Evolutionary conservation across 2,329 filamentous ascomycete species (phyloP).

Genomic region (Simplicillium aogashimaense): DNA sequence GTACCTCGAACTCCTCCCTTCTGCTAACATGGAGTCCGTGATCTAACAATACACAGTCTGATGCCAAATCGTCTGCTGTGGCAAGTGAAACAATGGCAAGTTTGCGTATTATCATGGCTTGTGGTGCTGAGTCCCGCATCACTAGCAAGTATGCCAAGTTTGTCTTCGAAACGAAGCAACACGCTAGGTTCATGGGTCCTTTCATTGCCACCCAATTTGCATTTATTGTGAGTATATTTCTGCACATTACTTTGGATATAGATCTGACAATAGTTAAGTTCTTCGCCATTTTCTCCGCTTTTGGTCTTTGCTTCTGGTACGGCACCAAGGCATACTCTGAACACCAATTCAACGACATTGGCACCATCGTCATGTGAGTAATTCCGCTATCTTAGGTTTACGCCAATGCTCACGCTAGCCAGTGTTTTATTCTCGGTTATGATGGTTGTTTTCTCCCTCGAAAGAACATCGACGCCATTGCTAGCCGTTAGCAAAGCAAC

Average conservation of each 20-base stretch:
- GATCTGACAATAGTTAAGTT: slow-evolving; percentile 22
- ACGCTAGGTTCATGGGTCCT: slow-evolving; percentile 39
- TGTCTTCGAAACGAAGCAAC: slow-evolving; percentile 41
- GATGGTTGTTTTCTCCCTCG: slow-evolving; percentile 45
- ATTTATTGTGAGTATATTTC: slow-evolving; percentile 26
- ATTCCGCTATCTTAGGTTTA: too few relatives aligned
- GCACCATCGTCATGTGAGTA: slow-evolving; percentile 45
- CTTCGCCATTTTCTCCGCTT: slow-evolving; percentile 41
- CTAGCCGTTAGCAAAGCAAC: slow-evolving; percentile 48
- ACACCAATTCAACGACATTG: slow-evolving; percentile 35
- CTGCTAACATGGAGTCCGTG: too few relatives aligned
- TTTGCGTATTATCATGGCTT: slow-evolving; percentile 53
- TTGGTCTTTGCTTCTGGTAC: slow-evolving; percentile 54
- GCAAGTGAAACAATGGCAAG: slow-evolving; percentile 51
- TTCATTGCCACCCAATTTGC: slow-evolving; percentile 42
- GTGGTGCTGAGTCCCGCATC: slow-evolving; percentile 48
- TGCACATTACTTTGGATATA: too few relatives aligned
- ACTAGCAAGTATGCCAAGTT: slow-evolving; percentile 41
- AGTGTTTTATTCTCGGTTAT: slow-evolving; percentile 48
- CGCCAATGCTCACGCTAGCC: slow-evolving; percentile 5
- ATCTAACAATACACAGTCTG: slow-evolving; percentile 22
- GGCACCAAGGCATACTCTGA: slow-evolving; percentile 41
- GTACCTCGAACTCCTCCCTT: slow-evolving; percentile 14
- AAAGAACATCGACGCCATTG: slow-evolving; percentile 46
- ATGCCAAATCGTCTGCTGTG: slow-evolving; percentile 47